A percentile compares a stretch with the other conserved stretches of the same genome.
These are phyloP conservation scores for Perkinsela sp. DNA, from an alignment of 208 protist genomes.

Conservation along the genomic window DNA sequence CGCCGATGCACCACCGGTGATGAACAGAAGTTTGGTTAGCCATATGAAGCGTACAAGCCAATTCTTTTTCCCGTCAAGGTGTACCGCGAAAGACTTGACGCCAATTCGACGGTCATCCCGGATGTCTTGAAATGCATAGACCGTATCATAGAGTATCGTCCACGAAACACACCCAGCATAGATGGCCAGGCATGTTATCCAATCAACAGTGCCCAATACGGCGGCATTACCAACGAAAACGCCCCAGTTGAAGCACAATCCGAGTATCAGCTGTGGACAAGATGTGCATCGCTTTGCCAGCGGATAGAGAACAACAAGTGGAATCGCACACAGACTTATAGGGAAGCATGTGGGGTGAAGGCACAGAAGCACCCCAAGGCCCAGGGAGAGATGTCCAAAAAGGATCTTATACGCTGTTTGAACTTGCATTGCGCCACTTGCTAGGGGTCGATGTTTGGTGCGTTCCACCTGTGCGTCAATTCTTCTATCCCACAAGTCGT, in stretches of 20 bases:
- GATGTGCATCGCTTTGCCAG: constrained; percentile 42
- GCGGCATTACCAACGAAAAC: constrained; percentile 21
- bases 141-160: constrained; percentile 59
- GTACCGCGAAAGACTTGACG: constrained; percentile 36
- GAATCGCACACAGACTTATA: constrained; percentile 12
- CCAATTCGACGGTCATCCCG: constrained; percentile 21
- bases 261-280: constrained; percentile 32
- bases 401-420: constrained; percentile 11
- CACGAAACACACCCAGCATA: constrained; percentile 20
- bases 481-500: constrained; percentile 44
- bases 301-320: constrained; percentile 29
- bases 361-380: constrained; percentile 12
- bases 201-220: constrained; percentile 7
- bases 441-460: constrained; percentile 21
- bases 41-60: constrained; percentile 6
- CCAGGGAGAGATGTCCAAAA: constrained; percentile 10
- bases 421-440: constrained; percentile 8
- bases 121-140: constrained; percentile 54
- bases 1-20: not conserved
- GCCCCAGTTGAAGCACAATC: constrained; percentile 59
- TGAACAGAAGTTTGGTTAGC: constrained; percentile 2
- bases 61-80: constrained; percentile 14
- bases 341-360: constrained; percentile 7
- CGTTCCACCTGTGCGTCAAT: constrained; percentile 32
- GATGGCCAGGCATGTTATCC: constrained; percentile 8